Base-by-base conservation (phyloP, 176 grass and related monocot genomes). In the Otatea glauca region DNA sequence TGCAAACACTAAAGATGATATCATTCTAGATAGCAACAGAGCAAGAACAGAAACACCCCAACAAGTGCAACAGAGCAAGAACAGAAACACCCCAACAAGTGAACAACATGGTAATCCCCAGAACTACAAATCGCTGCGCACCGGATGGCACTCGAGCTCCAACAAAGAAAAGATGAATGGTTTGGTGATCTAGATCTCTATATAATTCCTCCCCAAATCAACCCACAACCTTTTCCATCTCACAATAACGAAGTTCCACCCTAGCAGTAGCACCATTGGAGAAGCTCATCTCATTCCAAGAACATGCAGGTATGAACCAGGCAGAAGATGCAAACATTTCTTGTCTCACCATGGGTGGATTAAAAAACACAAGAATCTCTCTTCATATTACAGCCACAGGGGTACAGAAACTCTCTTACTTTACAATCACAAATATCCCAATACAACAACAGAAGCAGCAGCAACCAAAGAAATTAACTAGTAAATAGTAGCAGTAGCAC, bases 401-500 rank as follows among this genome's bases (percentile, higher is more conserved):
- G n/a, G n/a, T n/a, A n/a, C n/a, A n/a, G n/a, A n/a, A n/a, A n/a
- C n/a, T n/a, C n/a, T n/a, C n/a, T n/a, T n/a, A n/a, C n/a, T n/a
- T n/a, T n/a, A n/a, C n/a, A n/a, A n/a, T n/a, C n/a, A n/a, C n/a
- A n/a, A n/a, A n/a, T n/a, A n/a, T n/a, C 75, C 34, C 74, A n/a
- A 48, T 66, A 65, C 74, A 78, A 38, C 84, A 73, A 0, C 56
- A 45, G 41, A 42, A 42, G 21, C 51, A 60, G 48, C 58, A 77
- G 32, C 66, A 79, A 68, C 38, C 48, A 44, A 85, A 77, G 62
- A 9, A 35, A 77, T 15, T 37, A 51, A 41, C 45, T 75, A 65
- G 20, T 2, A 51, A 63, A 50, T 29, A 53, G 63, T 12, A 54
- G 5, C 18, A 68, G 10, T 2, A 38, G 65, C 17, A 55, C 67